phyloP scores from a whole-genome alignment of 805 yeast genomes.

The Candida golubevii region DNA sequence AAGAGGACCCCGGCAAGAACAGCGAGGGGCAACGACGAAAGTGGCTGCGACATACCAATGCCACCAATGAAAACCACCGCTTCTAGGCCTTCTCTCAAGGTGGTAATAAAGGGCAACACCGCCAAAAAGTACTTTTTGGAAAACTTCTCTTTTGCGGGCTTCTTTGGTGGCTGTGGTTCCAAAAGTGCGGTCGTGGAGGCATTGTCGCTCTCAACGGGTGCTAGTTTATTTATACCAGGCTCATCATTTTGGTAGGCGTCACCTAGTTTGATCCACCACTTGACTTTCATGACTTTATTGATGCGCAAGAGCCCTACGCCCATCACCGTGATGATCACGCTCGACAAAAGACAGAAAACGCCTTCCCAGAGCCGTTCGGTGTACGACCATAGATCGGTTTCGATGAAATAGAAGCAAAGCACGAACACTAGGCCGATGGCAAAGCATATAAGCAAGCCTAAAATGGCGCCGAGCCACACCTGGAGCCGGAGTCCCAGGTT shows the following conservation, averaged over 20 bases:
- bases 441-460: slow-evolving; percentile 67
- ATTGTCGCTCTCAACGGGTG: slow-evolving; percentile 1
- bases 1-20: slow-evolving; percentile 25
- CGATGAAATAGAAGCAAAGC: slow-evolving; percentile 65
- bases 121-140: slow-evolving; percentile 25
- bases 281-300: slow-evolving; percentile 70
- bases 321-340: slow-evolving; percentile 78
- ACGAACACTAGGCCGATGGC: slow-evolving; percentile 71
- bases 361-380: slow-evolving; percentile 93
- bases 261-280: slow-evolving; percentile 57
- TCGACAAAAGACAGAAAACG: slow-evolving; percentile 68
- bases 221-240: neutral
- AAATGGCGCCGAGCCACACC: slow-evolving; percentile 75
- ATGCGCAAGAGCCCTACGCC: slow-evolving; percentile 78
- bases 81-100: slow-evolving; percentile 44
- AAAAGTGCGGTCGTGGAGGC: slow-evolving; percentile 6
- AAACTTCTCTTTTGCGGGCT: slow-evolving; percentile 8
- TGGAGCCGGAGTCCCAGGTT: slow-evolving; percentile 41
- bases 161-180: neutral
- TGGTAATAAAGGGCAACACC: slow-evolving; percentile 25
- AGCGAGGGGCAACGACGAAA: slow-evolving; percentile 21
- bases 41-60: slow-evolving; percentile 21
- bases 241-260: slow-evolving; percentile 31
- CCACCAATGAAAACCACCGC: slow-evolving; percentile 57
- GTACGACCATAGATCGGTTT: slow-evolving; percentile 80